These are phyloP conservation scores for Blastosporella zonata DNA, from an alignment of 1,284 basidiomycete genomes.

Conservation along the genomic window DNA sequence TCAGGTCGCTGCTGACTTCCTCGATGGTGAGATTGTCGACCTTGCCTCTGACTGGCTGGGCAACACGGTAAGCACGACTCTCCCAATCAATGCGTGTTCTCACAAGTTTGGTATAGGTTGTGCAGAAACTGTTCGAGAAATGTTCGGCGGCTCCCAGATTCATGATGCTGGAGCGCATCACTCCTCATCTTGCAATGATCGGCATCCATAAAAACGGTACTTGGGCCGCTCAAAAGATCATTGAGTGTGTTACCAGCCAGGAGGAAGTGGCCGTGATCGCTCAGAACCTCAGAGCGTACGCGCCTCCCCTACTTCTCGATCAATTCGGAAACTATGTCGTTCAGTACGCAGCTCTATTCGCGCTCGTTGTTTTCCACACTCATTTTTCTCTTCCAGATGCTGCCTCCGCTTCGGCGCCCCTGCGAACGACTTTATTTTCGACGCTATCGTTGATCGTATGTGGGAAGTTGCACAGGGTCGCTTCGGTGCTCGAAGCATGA, in stretches of 20 bases:
- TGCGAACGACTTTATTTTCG: constrained; percentile 93
- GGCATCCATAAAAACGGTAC: constrained; percentile 99
- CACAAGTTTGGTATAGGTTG: constrained; percentile 51
- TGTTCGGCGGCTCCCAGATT: constrained; percentile 78
- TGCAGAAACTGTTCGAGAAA: constrained; percentile 96
- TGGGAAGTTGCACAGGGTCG: constrained; percentile 98
- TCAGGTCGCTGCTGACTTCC: constrained; percentile 82
- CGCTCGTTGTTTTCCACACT: constrained; percentile 1
- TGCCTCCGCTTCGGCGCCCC: constrained; percentile 91
- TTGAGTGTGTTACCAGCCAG: constrained; percentile 88
- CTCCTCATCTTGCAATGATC: constrained; percentile 94
- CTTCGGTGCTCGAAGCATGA: constrained; percentile 96
- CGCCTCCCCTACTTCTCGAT: constrained; percentile 92
- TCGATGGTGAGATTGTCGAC: constrained; percentile 90
- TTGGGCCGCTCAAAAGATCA: constrained; percentile 99
- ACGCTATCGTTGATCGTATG: constrained; percentile 96
- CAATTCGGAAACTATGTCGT: constrained; percentile 99
- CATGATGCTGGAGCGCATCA: constrained; percentile 90
- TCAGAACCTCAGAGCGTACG: constrained; percentile 85
- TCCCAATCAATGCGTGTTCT: constrained; percentile 6
- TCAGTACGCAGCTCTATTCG: constrained; percentile 55
- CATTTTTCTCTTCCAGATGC: constrained; percentile 48
- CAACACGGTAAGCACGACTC: constrained; percentile 70
- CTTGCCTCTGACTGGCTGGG: constrained; percentile 98
- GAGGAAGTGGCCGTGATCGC: constrained; percentile 87